Evolutionary conservation across 2,329 filamentous ascomycete species (phyloP), one percentile per base, ranked within the genome.

Genomic region (Calcarisporium arbuscula): DNA sequence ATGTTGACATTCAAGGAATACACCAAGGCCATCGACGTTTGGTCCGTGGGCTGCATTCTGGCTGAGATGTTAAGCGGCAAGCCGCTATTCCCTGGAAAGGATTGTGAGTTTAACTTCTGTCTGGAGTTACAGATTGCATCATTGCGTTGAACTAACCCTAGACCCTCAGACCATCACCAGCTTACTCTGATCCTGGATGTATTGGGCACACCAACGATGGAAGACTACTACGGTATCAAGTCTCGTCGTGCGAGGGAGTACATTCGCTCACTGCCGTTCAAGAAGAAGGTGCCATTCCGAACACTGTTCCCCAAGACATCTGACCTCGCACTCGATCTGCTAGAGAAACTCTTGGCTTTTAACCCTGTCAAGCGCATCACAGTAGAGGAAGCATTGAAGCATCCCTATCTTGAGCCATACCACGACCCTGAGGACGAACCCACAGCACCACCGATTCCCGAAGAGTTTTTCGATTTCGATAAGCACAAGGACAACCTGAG

Each of bases 1-100:
- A 98, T 98, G 92, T 82, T 98, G 68, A 98, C 92, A 10, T 98
- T 96, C 73, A 96, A 98, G 70, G 92, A 98, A 66, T 98, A 98
- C 68, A 98, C 92, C 52, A 98, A 96, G 67, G 92, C 92, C 28
- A 98, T 98, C 56, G 92, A 98, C 56, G 89, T 98, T 9, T 98
- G 92, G 92, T 95, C 89, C 53, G 92, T 98, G 33, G 92, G 92
- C 38, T 98, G 92, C 56, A 98, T 98, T 51, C 68, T 98, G 51
- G 92, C 92, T 5, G 92, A 98, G 70, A 98, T 98, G 92, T 71
- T 98, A 43, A 96, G 88, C 61, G 92, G 92, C 48, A 98, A 98
- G 73, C 92, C 92, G 14, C 66, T 98, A 29, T 98, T 98, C 70
- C 92, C 92, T 2, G 92, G 92, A 57, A 98, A 98, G 65, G 92